phyloP scores from a whole-genome alignment of 2,329 filamentous ascomycete species.

The Neonectria neomacrospora region DNA sequence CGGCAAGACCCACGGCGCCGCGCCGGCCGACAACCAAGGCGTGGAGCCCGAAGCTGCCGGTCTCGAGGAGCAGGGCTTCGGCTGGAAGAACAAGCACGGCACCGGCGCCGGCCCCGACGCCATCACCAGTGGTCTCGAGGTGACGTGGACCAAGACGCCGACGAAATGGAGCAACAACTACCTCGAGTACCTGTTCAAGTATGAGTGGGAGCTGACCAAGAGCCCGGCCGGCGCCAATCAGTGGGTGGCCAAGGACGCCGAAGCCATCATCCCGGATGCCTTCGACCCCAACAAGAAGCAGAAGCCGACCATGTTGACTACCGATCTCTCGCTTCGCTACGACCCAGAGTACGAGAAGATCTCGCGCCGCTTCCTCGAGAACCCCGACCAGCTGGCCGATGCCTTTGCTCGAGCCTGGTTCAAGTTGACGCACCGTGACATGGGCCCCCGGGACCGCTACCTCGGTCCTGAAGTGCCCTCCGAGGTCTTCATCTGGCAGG shows the following conservation, averaged over 20 bases:
- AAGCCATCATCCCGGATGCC: slow-evolving; percentile 74
- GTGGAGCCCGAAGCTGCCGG: slow-evolving; percentile 73
- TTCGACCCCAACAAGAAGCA: slow-evolving; percentile 77
- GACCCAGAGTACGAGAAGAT: slow-evolving; percentile 85
- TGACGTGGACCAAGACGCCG: slow-evolving; percentile 81
- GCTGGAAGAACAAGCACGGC: slow-evolving; percentile 74
- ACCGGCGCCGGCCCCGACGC: slow-evolving; percentile 76
- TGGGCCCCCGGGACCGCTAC: slow-evolving; percentile 78
- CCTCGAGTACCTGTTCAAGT: slow-evolving; percentile 82
- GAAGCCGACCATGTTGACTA: slow-evolving; percentile 79
- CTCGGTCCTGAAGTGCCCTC: slow-evolving; percentile 78
- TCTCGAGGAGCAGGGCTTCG: slow-evolving; percentile 75
- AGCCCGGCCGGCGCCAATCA: slow-evolving; percentile 81
- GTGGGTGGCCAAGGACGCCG: slow-evolving; percentile 77
- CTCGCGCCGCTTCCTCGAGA: slow-evolving; percentile 73
- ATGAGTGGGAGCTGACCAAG: slow-evolving; percentile 81
- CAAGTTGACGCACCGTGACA: slow-evolving; percentile 84
- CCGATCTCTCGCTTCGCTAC: slow-evolving; percentile 76
- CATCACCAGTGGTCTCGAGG: slow-evolving; percentile 81
- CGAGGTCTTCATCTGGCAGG: slow-evolving; percentile 79
- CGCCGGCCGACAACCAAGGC: slow-evolving; percentile 63
- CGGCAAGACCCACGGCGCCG: slow-evolving; percentile 78
- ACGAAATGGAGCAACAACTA: slow-evolving; percentile 74
- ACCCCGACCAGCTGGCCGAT: slow-evolving; percentile 76
- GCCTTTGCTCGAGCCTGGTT: slow-evolving; percentile 82